Base-by-base conservation (phyloP, 306 rosid species). In the Sechiopsis laciniata region DNA sequence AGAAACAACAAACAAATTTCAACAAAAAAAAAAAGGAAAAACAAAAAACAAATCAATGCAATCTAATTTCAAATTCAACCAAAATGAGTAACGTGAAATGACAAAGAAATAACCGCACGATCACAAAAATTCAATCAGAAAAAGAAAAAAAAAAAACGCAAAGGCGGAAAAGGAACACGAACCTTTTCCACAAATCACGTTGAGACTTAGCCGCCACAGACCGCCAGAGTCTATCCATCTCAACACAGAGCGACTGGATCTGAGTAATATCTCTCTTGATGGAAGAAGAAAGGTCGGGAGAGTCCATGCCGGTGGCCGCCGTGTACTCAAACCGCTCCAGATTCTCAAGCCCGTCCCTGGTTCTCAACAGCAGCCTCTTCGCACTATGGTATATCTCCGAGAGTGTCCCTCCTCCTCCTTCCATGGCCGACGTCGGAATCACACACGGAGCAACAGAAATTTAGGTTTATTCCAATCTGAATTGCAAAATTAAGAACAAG, bases 171-270 rank as follows among this genome's bases (percentile, higher is more conserved):
- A 40, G 68, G 48, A 37, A 21, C 12, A 46, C 37, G 53, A 37
- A 88, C 98, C 96, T 85, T 82, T 81, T 88, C 98, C 96, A 92
- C 72, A 88, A 95, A 83, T 92, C 96, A 66, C 96, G 96, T 9
- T 92, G 90, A 70, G 96, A 77, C 78, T 90, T 92, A 40, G 89
- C 86, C 0, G 81, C 82, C 5, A 92, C 81, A 2, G 91, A 85
- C 42, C 90, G 89, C 86, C 88, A 94, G 70, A 90, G 91, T 1
- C 94, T 88, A 4, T 90, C 91, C 94, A 93, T 88, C 73, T 93
- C 89, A 32, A 76, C 82, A 77, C 96, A 93, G 72, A 86, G 90
- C 12, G 96, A 93, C 48, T 82, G 97, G 87, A 88, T 81, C 87
- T 90, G 89, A 54, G 85, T 66, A 55, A 93, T 85, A 35, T 91